These are phyloP conservation scores for Hortiboletus campestris DNA, from an alignment of 768 basidiomycete species.

Conservation along the genomic window DNA sequence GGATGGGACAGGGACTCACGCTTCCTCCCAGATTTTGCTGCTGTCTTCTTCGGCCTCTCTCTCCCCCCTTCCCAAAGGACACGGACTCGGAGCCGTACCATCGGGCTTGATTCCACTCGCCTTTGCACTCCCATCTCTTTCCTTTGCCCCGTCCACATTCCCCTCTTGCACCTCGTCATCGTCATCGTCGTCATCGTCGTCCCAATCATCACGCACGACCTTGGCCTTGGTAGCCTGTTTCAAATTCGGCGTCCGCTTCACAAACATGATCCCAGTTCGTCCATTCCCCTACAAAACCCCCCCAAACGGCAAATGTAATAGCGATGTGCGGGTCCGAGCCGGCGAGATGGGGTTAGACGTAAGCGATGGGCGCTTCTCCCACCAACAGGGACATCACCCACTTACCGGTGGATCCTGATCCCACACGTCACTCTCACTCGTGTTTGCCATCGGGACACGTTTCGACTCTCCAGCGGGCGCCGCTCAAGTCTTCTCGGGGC, in stretches of 20 bases:
- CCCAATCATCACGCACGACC: constrained; percentile 55
- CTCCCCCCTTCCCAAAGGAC: background rate
- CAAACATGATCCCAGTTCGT: background rate
- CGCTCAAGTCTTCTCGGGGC: background rate
- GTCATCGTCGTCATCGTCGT: constrained; percentile 43
- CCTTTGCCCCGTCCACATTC: background rate
- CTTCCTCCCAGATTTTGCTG: constrained; percentile 64
- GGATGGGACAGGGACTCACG: constrained; percentile 44
- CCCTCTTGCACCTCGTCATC: constrained; percentile 18
- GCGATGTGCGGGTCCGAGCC: background rate
- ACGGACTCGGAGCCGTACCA: background rate
- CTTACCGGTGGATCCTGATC: constrained; percentile 17
- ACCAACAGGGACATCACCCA: background rate
- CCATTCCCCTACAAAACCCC: constrained; percentile 4
- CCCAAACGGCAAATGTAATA: background rate
- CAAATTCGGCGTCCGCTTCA: background rate
- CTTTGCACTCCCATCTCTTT: background rate
- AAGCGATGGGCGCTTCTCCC: constrained; percentile 11
- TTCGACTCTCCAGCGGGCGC: background rate
- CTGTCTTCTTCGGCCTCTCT: constrained; percentile 27
- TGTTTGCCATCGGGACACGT: constrained; percentile 11
- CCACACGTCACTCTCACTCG: constrained; percentile 15
- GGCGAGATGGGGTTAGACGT: constrained; percentile 1
- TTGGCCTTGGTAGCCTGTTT: background rate
- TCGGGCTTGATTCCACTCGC: background rate